A percentile compares a stretch with the other conserved stretches of the same genome.
Evolutionary conservation across 495 filamentous ascomycete genomes (phyloP).

Genomic region (Aspergillus taichungensis): DNA sequence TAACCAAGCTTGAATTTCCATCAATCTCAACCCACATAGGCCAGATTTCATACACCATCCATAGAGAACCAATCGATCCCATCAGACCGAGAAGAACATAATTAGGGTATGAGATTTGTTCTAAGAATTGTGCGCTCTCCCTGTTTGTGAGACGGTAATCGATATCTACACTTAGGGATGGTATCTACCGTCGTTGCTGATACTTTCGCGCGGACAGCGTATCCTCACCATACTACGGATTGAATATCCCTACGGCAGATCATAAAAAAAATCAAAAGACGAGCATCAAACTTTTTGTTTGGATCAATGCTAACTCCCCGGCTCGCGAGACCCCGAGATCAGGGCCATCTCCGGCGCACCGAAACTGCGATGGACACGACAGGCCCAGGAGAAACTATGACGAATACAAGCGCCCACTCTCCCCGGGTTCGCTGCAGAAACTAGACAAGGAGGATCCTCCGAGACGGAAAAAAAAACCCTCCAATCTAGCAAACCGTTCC

Average conservation of each 20-base stretch:
- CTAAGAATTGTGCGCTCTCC: too few relatives aligned
- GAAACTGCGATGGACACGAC: conserved; percentile 20
- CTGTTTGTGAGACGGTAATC: too few relatives aligned
- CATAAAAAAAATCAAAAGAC: background rate
- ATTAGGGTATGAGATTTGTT: too few relatives aligned
- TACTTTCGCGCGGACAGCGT: too few relatives aligned
- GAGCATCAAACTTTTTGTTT: conserved; percentile 20
- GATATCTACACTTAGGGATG: too few relatives aligned
- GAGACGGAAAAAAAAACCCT: conserved; percentile 26
- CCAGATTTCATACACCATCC: too few relatives aligned
- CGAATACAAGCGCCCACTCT: conserved; percentile 28
- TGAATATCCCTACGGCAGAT: background rate
- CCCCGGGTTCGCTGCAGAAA: conserved; percentile 32
- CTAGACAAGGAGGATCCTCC: conserved; percentile 5
- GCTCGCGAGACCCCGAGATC: conserved; percentile 12
- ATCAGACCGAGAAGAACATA: too few relatives aligned
- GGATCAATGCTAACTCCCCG: conserved; percentile 13
- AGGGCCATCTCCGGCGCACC: conserved; percentile 21
- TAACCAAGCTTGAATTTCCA: too few relatives aligned
- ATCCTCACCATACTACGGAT: background rate
- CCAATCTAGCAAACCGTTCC: too few relatives aligned
- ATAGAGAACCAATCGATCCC: too few relatives aligned
- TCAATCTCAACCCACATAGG: too few relatives aligned
- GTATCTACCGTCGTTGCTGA: too few relatives aligned
- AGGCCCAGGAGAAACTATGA: conserved; percentile 20